A percentile compares a stretch with the other conserved stretches of the same genome.
Evolutionary conservation across 345 rosid genomes (phyloP).

Genomic region (Gossypium mustelinum): DNA sequence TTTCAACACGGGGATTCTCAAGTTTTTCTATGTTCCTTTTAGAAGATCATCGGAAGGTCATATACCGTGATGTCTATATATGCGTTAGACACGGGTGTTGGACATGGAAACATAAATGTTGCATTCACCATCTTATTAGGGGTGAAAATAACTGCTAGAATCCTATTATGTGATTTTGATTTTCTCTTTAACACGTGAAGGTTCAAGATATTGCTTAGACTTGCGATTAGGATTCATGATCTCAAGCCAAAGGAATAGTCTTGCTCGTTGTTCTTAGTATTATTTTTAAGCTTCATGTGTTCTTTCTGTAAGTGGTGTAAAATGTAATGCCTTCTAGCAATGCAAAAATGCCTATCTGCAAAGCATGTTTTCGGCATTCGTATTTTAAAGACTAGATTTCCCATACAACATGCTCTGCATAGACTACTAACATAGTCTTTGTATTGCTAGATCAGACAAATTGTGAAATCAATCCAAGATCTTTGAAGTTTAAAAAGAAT

Average conservation of each 20-base stretch:
- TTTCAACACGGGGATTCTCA: too few species aligned
- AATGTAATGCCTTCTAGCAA: not conserved
- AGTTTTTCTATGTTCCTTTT: too few species aligned
- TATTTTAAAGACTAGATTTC: not conserved
- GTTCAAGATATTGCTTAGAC: not conserved
- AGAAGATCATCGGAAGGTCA: too few species aligned
- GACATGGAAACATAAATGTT: too few species aligned
- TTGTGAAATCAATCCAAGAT: conserved; percentile 44
- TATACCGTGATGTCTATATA: too few species aligned
- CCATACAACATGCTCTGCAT: not conserved
- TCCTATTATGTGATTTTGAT: not conserved
- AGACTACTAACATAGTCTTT: conserved; percentile 15
- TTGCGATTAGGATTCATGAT: not conserved
- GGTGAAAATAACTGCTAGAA: not conserved
- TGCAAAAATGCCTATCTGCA: not conserved
- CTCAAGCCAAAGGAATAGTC: not conserved
- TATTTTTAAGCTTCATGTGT: not conserved
- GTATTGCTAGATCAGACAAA: conserved; percentile 53
- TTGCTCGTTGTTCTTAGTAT: not conserved
- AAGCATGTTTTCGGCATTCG: not conserved
- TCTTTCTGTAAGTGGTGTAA: not conserved
- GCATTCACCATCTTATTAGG: not conserved
- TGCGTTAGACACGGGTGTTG: too few species aligned
- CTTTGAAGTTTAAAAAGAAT: conserved; percentile 71
- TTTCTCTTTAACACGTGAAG: not conserved